Conservation (phyloP, 305 asterid species). For the Fraxinus sp. region DNA sequence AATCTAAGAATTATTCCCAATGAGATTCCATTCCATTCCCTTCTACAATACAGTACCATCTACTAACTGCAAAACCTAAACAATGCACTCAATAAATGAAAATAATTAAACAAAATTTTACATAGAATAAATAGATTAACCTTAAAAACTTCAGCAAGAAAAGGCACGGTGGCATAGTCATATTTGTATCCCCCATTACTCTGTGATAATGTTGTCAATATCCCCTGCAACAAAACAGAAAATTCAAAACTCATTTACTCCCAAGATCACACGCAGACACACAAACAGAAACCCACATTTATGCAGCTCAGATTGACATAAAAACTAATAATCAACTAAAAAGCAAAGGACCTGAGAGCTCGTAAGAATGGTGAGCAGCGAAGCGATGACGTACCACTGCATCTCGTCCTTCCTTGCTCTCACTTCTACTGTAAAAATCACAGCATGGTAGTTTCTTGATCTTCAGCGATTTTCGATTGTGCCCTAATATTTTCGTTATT, state of each 20-base stretch:
- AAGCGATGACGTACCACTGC: constrained; percentile 96
- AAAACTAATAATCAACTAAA: background rate
- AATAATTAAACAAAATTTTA: background rate
- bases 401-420: constrained; percentile 38
- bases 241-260: constrained; percentile 24
- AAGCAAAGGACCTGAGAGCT: constrained; percentile 75
- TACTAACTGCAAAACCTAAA: background rate
- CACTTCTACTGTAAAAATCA: background rate
- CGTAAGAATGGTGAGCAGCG: constrained; percentile 78
- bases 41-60: background rate
- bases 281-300: background rate
- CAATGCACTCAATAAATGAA: background rate
- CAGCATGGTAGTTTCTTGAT: background rate
- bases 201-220: constrained; percentile 86
- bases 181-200: constrained; percentile 78
- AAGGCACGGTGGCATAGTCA: constrained; percentile 96
- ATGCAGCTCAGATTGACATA: background rate
- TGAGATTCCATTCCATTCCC: background rate
- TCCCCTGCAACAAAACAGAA: constrained; percentile 55
- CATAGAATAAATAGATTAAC: constrained; percentile 31
- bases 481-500: background rate
- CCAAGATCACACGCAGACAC: constrained; percentile 3
- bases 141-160: constrained; percentile 96
- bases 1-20: background rate
- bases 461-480: background rate